Evolutionary conservation across 2,329 filamentous ascomycete species (phyloP).

Genomic region (Fusarium sp.): DNA sequence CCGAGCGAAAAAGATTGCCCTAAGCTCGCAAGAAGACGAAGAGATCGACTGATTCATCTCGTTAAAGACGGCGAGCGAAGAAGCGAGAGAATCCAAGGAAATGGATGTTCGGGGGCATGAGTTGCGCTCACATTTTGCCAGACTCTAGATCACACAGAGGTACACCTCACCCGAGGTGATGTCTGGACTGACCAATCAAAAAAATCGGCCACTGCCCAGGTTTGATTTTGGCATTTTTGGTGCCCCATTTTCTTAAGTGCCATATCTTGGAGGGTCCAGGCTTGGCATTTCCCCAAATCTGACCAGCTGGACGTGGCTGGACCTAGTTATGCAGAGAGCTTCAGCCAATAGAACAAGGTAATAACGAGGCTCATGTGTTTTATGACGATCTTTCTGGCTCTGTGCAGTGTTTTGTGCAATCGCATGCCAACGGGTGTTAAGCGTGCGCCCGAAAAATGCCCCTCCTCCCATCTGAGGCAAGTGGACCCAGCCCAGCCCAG

Average conservation of each 20-base stretch:
- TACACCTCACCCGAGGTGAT: constrained; percentile 52
- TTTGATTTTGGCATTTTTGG: constrained; percentile 52
- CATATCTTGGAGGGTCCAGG: constrained; percentile 43
- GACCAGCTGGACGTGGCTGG: constrained; percentile 45
- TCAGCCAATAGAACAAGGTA: constrained; percentile 7
- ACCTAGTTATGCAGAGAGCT: constrained; percentile 30
- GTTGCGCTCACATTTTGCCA: constrained; percentile 46
- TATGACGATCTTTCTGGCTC: constrained; percentile 20
- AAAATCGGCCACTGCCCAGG: constrained; percentile 53
- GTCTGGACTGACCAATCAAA: constrained; percentile 54
- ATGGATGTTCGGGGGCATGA: constrained; percentile 47
- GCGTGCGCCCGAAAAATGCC: constrained; percentile 41
- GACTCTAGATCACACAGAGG: constrained; percentile 51
- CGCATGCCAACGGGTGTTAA: constrained; percentile 36
- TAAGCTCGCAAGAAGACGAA: constrained; percentile 31
- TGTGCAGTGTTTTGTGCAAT: constrained; percentile 40
- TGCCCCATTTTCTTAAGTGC: constrained; percentile 49
- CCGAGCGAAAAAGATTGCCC: constrained; percentile 42
- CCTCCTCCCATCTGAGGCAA: constrained; percentile 40
- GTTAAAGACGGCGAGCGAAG: constrained; percentile 47
- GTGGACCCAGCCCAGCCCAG: constrained; percentile 26
- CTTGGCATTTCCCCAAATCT: constrained; percentile 39
- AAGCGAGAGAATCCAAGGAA: constrained; percentile 47
- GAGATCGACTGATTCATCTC: constrained; percentile 50
- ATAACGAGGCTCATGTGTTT: constrained; percentile 9